Conservation (phyloP, 805 yeast species). For the Metschnikowia chrysomelidarum region DNA sequence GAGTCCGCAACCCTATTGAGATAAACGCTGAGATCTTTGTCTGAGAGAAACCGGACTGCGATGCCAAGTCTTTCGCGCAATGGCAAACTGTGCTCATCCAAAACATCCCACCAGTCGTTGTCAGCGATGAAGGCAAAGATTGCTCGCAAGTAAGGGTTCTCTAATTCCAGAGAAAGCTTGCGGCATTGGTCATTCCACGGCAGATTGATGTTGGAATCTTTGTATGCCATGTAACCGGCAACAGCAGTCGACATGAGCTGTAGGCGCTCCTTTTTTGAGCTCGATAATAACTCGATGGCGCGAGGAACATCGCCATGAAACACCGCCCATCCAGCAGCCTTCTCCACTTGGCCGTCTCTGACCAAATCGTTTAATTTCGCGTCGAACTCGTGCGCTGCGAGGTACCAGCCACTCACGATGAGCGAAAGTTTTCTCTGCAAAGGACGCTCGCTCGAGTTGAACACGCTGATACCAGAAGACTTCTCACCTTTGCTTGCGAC, state of each 20-base stretch:
- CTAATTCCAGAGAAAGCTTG: constrained; percentile 79
- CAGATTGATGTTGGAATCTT: constrained; percentile 55
- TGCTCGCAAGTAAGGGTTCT: constrained; percentile 85
- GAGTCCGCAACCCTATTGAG: constrained; percentile 66
- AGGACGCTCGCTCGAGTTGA: constrained; percentile 47
- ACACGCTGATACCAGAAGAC: constrained; percentile 45
- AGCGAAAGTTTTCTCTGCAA: constrained; percentile 75
- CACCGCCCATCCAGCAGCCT: constrained; percentile 98
- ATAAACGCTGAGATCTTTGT: constrained; percentile 71
- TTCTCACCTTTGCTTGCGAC: constrained; percentile 47
- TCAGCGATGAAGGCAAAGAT: constrained; percentile 93
- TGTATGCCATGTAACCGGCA: constrained; percentile 67
- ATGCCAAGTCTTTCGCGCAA: constrained; percentile 86
- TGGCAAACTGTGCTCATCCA: constrained; percentile 87
- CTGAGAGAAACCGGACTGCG: constrained; percentile 81
- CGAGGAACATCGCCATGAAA: constrained; percentile 84
- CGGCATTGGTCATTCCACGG: constrained; percentile 95
- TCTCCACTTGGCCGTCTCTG: constrained; percentile 60
- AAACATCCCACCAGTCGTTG: constrained; percentile 93
- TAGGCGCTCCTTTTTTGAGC: constrained; percentile 68
- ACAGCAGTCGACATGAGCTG: constrained; percentile 89
- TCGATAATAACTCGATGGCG: constrained; percentile 76
- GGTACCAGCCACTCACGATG: constrained; percentile 88
- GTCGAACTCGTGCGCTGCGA: constrained; percentile 72
- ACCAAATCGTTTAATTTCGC: constrained; percentile 59